Base-by-base conservation (phyloP, 805 yeast genomes). In the Teunomyces kruisii region DNA sequence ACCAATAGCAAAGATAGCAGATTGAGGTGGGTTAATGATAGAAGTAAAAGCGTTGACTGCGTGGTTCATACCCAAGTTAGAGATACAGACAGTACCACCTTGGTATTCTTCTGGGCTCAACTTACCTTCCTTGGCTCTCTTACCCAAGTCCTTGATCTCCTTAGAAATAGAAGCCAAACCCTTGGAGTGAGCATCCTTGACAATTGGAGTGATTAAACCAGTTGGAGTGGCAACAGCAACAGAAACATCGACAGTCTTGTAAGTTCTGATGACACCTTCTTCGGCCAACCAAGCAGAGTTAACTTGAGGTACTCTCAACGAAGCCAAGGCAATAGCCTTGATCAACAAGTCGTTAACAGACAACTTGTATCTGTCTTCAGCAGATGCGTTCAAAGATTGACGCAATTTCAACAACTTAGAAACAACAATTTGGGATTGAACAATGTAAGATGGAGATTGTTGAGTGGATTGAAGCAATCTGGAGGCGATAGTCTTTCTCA, bases 211-310 rank as follows among this genome's bases (percentile, higher is more conserved):
- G 67, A 94, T 85, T 57, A 94, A 79, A 42, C 99, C 99, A 42
- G 96, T 81, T 67, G 98, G 97, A 14, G 99, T 94, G 49, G 99
- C 94, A 52, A 94, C 99, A 32, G 99, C 99, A 49, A 92, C 97
- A 17, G 98, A 90, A 46, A 94, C 96, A 63, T 94, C 99, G 45
- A 92, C 98, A 59, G 81, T 85, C 61, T 78, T 75, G 80, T 82
- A 94, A 74, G 87, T 91, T 76, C 99, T 88, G 56, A 94, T 88
- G 60, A 92, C 85, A 54, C 90, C 89, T 74, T 94, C 86, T 32
- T 78, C 71, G 65, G 84, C 96, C 60, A 94, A 79, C 94, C 97
- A 94, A 66, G 91, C 87, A 17, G 97, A 81, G 78, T 94, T 94
- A 54, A 84, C 96, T 55, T 85, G 90, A 50, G 99, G 99, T 44